Base-by-base conservation (phyloP, 768 basidiomycete species). In the Pulveroboletus sp. region DNA sequence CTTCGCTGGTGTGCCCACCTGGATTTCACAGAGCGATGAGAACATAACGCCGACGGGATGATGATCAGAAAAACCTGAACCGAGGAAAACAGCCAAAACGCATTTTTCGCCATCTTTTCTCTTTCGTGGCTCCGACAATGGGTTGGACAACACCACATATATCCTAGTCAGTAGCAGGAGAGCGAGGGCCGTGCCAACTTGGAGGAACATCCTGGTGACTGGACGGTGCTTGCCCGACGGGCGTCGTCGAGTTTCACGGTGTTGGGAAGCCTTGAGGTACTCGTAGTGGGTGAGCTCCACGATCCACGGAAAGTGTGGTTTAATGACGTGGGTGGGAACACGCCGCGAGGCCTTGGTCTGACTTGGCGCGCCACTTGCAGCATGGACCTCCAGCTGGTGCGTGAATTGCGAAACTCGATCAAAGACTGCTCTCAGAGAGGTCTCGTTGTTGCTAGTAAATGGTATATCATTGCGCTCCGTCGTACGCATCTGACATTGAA, bases 1-100 rank as follows among this genome's bases (percentile, higher is more conserved):
- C 87, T 73, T 99, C 96, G 54, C 79, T 83, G 14, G 93, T 96
- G 70, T 99, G 96, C 0, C 96, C 96, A 39, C 96, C 95, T 97
- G 63, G 31, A 28, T 43, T 50, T 33, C 41, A 46, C 47, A 51
- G 55, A 46, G 56, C 53, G 39, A 49, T 50, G 17, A 49, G 17
- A 27, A 32, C 44, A 14, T 36, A 49, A 26, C 24, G 18, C 32
- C 10, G 42, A 24, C 26, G 30, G 46, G 51, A 51, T 40, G 40
- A 27, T 39, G 47, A 17, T 45, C 43, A 28, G 46, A 68, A 75
- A 62, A 61, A 89, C 94, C 94, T 65, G 95, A 98, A 50, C 95
- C 95, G 11, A 98, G 79, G 61, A 97, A 96, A 45, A 96, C 81
- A 4, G 89, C 93, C 14, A 96, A 69, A 33, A 64, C 67, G 53